These are phyloP conservation scores for Beauveria varroae DNA, from an alignment of 2,329 filamentous ascomycete genomes.

Conservation along the genomic window DNA sequence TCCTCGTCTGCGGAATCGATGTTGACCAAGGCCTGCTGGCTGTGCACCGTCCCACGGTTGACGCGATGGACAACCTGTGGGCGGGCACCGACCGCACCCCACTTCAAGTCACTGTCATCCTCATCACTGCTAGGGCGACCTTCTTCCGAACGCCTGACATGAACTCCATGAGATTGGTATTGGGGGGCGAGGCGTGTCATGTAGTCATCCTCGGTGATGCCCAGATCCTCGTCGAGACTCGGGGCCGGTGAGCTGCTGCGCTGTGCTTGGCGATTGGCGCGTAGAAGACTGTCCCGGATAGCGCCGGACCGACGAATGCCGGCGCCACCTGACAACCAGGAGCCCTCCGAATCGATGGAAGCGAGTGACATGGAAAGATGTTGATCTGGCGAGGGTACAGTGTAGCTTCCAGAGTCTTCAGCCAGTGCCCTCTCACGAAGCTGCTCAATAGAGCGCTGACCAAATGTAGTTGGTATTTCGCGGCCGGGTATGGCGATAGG, in stretches of 20 bases:
- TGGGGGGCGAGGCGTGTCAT: slow-evolving; percentile 42
- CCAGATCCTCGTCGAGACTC: slow-evolving; percentile 57
- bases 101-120: slow-evolving; percentile 43
- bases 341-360: slow-evolving; percentile 91
- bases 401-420: slow-evolving; percentile 10
- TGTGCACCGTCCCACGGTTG: slow-evolving; percentile 40
- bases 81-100: slow-evolving; percentile 42
- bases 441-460: slow-evolving; percentile 30
- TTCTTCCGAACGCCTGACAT: slow-evolving; percentile 39
- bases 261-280: slow-evolving; percentile 22
- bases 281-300: slow-evolving; percentile 34
- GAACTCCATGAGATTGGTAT: slow-evolving; percentile 19
- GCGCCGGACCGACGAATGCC: slow-evolving; percentile 40
- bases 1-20: slow-evolving; percentile 28
- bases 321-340: slow-evolving; percentile 79
- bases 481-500: slow-evolving; percentile 19
- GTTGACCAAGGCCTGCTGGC: slow-evolving; percentile 44
- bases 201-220: slow-evolving; percentile 62
- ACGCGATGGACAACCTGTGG: slow-evolving; percentile 51
- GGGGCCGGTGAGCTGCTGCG: slow-evolving; percentile 33
- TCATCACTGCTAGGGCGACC: slow-evolving; percentile 53
- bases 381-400: slow-evolving; percentile 42
- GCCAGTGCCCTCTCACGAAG: slow-evolving; percentile 4
- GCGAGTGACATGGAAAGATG: slow-evolving; percentile 81
- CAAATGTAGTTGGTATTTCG: slow-evolving; percentile 41